Evolutionary conservation across 2,329 filamentous ascomycete genomes (phyloP).

Genomic region (Alternaria sp.): DNA sequence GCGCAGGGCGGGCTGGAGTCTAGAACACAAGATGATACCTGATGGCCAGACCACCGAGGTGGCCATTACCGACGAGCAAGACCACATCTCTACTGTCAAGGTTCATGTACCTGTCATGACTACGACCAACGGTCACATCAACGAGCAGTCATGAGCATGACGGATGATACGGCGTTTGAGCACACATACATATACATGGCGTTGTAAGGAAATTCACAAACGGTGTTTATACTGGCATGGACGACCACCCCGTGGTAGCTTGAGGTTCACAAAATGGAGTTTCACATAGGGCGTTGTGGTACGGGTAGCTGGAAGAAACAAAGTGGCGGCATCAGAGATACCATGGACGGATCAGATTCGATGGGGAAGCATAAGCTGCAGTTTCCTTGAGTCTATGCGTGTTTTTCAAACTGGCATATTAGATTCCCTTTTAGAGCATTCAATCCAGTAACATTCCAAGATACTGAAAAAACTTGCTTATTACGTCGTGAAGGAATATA

Average conservation of each 20-base stretch:
- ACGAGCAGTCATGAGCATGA: slow-evolving; percentile 15
- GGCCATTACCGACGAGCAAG: slow-evolving; percentile 39
- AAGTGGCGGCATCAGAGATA: slow-evolving; percentile 3
- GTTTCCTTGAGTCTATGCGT: not conserved
- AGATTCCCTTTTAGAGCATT: not conserved
- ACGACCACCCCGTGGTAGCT: not conserved
- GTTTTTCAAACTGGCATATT: not conserved
- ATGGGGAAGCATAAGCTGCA: not conserved
- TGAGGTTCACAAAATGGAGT: not conserved
- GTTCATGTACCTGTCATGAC: slow-evolving; percentile 26
- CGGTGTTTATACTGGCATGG: slow-evolving; percentile 14
- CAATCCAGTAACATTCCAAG: not conserved
- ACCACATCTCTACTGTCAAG: slow-evolving; percentile 43
- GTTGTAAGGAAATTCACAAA: slow-evolving; percentile 15
- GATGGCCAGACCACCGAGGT: slow-evolving; percentile 69
- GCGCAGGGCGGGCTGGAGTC: slow-evolving; percentile 78
- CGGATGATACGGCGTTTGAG: slow-evolving; percentile 1
- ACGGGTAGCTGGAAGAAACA: not conserved
- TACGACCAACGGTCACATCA: slow-evolving; percentile 23
- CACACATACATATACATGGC: slow-evolving; percentile 20
- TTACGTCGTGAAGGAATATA: not conserved
- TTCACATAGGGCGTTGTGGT: not conserved
- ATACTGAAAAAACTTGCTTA: not conserved
- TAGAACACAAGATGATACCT: slow-evolving; percentile 86
- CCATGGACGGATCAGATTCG: not conserved